phyloP scores from a whole-genome alignment of 108 stramenopile species.

The Cyclotella distinguenda region DNA sequence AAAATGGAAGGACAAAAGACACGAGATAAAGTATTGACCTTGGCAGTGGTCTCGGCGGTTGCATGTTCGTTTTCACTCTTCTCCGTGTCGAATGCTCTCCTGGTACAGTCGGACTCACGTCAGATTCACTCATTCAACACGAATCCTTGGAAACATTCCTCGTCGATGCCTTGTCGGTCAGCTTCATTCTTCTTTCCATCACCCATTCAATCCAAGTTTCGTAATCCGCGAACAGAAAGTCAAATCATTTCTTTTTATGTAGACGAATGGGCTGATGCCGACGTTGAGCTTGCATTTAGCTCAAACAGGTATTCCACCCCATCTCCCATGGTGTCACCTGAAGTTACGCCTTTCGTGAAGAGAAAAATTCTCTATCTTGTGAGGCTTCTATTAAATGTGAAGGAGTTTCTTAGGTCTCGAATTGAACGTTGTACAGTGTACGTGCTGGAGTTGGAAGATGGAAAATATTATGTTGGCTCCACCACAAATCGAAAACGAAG shows the following conservation, averaged over 20 bases:
- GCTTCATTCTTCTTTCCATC: too few relatives aligned
- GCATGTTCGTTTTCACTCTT: neutral
- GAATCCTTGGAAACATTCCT: too few relatives aligned
- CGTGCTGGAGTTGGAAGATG: slow-evolving; percentile 60
- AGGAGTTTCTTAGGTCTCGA: slow-evolving; percentile 10
- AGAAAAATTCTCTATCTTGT: neutral
- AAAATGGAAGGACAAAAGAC: neutral
- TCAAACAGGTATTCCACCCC: neutral
- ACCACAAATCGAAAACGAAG: slow-evolving; percentile 54
- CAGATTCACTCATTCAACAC: neutral
- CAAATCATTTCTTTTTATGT: slow-evolving; percentile 13
- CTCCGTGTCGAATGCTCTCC: neutral
- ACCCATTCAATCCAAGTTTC: too few relatives aligned
- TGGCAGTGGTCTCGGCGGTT: neutral
- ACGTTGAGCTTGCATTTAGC: slow-evolving; percentile 26
- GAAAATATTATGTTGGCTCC: slow-evolving; percentile 70
- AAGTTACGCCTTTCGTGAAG: neutral
- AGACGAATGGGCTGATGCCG: slow-evolving; percentile 36
- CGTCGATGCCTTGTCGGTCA: too few relatives aligned
- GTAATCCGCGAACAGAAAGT: neutral
- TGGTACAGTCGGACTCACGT: neutral
- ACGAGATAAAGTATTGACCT: neutral
- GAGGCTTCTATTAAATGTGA: neutral
- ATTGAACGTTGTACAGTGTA: slow-evolving; percentile 54
- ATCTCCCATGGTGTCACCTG: neutral